phyloP scores from a whole-genome alignment of 2,329 filamentous ascomycete species.

The Pseudogymnoascus sp. region DNA sequence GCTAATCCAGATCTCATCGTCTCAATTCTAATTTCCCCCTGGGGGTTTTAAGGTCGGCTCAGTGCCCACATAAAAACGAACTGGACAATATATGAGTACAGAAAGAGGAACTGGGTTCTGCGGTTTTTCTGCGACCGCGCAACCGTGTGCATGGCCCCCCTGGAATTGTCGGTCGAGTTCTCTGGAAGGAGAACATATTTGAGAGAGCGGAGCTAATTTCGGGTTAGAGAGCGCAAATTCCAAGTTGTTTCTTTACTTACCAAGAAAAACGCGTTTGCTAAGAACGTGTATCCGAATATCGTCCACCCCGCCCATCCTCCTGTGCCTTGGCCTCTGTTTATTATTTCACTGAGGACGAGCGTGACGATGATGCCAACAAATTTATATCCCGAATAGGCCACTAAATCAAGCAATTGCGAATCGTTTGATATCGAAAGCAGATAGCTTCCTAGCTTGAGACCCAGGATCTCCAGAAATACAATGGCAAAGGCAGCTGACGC shows the following conservation, averaged over 20 bases:
- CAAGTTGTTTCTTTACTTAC: slow-evolving; percentile 41
- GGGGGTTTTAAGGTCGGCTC: slow-evolving; percentile 34
- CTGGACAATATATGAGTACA: slow-evolving; percentile 92
- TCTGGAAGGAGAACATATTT: slow-evolving; percentile 94
- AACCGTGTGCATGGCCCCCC: slow-evolving; percentile 56
- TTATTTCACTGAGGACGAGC: slow-evolving; percentile 66
- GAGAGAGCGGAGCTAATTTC: slow-evolving; percentile 70
- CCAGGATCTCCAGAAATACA: slow-evolving; percentile 79
- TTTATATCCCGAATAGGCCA: slow-evolving; percentile 97
- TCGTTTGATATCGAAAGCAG: slow-evolving; percentile 89
- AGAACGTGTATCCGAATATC: slow-evolving; percentile 84
- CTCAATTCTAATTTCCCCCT: not conserved
- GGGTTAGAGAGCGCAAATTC: slow-evolving; percentile 8
- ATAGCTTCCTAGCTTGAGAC: slow-evolving; percentile 86
- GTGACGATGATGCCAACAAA: slow-evolving; percentile 95
- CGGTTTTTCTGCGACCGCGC: slow-evolving; percentile 79
- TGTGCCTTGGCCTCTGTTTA: slow-evolving; percentile 71
- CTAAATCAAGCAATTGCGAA: slow-evolving; percentile 83
- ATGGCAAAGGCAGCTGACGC: slow-evolving; percentile 77
- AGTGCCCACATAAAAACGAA: slow-evolving; percentile 89
- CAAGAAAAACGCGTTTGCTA: slow-evolving; percentile 91
- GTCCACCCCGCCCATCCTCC: slow-evolving; percentile 84
- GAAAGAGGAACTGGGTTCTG: slow-evolving; percentile 83
- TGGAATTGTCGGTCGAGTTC: slow-evolving; percentile 53
- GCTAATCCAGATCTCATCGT: not conserved